phyloP scores from a whole-genome alignment of 23 red algal species.

The Cyanidioschyzon merolae region DNA sequence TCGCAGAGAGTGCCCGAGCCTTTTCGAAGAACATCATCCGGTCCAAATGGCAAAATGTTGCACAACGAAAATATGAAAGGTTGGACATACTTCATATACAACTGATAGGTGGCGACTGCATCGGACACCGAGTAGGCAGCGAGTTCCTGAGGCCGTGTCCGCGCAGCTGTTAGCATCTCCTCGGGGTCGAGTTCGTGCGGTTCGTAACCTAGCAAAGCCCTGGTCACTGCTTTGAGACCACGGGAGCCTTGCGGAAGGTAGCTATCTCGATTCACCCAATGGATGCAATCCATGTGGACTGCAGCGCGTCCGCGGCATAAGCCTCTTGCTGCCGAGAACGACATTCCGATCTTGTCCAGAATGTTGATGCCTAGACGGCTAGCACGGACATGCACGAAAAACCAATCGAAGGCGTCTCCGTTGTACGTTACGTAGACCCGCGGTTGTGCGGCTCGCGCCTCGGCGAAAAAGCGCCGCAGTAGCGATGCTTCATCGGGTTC shows the following conservation, averaged over 20 bases:
- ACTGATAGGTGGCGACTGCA: constrained; percentile 89
- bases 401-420: constrained; percentile 95
- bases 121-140: constrained; percentile 96
- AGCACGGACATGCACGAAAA: constrained; percentile 71
- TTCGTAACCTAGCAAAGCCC: constrained; percentile 82
- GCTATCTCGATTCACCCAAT: constrained; percentile 98
- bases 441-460: constrained; percentile 47
- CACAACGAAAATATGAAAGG: constrained; percentile 92
- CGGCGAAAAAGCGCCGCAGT: constrained; percentile 59
- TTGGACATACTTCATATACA: constrained; percentile 92
- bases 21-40: constrained; percentile 95
- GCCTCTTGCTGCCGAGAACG: constrained; percentile 3
- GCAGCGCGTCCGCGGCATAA: constrained; percentile 42
- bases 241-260: constrained; percentile 97
- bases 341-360: constrained; percentile 58
- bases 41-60: constrained; percentile 82
- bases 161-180: constrained; percentile 78
- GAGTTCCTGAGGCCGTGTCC: constrained; percentile 52
- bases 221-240: constrained; percentile 86
- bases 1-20: constrained; percentile 95
- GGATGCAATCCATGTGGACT: constrained; percentile 91
- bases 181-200: constrained; percentile 92
- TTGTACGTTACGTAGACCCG: constrained; percentile 96
- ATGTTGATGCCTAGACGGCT: constrained; percentile 55
- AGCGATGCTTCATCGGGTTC: constrained; percentile 72